Conservation (phyloP, 352 stramenopile species). For the Phytophthora citrophthora region DNA sequence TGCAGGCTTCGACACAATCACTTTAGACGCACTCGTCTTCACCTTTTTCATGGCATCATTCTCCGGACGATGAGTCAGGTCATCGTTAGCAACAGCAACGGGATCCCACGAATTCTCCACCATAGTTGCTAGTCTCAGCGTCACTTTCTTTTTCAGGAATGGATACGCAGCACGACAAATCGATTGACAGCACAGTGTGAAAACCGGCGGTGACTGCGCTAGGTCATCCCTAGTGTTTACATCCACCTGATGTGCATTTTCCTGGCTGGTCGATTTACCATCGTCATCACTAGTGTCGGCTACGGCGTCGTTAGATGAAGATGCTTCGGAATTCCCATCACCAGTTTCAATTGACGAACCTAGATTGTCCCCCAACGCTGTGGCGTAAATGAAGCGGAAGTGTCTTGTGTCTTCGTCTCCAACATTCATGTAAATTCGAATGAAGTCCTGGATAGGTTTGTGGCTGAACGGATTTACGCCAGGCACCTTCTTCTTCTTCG, state of each 20-base stretch:
- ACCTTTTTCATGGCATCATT: neutral
- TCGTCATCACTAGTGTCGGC: too few species aligned
- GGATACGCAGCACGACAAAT: neutral
- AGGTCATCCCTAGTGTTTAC: too few species aligned
- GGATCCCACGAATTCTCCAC: neutral
- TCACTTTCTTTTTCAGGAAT: neutral
- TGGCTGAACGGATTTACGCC: neutral
- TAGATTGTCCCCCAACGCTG: too few species aligned
- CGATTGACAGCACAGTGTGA: slow-evolving; percentile 2
- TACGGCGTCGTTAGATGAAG: too few species aligned
- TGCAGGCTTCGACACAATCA: neutral
- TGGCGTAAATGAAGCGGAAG: neutral
- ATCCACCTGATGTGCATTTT: too few species aligned
- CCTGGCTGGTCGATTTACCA: too few species aligned
- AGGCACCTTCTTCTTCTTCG: neutral
- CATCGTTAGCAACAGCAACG: neutral
- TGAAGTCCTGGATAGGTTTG: neutral
- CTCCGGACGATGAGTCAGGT: neutral
- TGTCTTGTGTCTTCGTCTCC: neutral
- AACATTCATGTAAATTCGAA: neutral
- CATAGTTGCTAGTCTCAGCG: neutral
- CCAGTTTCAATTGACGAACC: too few species aligned
- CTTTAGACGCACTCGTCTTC: neutral
- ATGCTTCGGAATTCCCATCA: too few species aligned
- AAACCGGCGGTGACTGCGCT: neutral